A percentile compares a stretch with the other conserved stretches of the same genome.
phyloP scores from a whole-genome alignment of 208 protist genomes.

The Lotmaria passim region DNA sequence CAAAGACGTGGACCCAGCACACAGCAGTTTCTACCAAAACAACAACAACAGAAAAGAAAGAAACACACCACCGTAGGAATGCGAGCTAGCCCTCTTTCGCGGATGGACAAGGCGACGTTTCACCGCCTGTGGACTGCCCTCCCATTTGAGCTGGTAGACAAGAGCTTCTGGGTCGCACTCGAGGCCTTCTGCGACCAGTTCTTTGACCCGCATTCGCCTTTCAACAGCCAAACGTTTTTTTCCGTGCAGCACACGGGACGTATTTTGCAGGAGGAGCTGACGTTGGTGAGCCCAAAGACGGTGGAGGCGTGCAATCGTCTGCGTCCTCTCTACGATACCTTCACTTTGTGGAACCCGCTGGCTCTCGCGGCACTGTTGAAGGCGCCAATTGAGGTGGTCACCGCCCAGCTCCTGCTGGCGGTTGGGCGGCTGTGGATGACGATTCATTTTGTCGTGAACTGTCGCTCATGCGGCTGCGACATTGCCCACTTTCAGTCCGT shows the following conservation, averaged over 20 bases:
- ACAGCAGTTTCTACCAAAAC: not conserved
- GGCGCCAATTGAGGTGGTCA: constrained; percentile 54
- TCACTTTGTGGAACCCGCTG: constrained; percentile 82
- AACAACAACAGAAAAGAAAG: not conserved
- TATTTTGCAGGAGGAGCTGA: constrained; percentile 37
- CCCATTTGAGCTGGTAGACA: constrained; percentile 54
- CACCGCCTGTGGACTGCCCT: constrained; percentile 58
- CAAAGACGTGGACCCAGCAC: too few species aligned
- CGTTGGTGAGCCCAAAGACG: constrained; percentile 35
- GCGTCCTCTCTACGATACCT: constrained; percentile 58
- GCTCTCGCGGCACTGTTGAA: constrained; percentile 61
- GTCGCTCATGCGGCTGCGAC: constrained; percentile 80
- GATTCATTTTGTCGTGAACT: constrained; percentile 71
- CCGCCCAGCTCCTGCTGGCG: constrained; percentile 80
- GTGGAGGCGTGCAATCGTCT: constrained; percentile 54
- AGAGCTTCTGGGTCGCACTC: constrained; percentile 66
- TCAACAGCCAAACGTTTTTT: constrained; percentile 62
- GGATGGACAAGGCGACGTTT: constrained; percentile 43
- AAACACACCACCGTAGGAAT: too few species aligned
- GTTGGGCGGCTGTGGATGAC: constrained; percentile 64
- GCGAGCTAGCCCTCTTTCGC: not conserved
- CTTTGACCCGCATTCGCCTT: constrained; percentile 42
- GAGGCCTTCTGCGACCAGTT: constrained; percentile 62
- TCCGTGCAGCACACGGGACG: constrained; percentile 46
- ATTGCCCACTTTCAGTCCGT: constrained; percentile 60